These are phyloP conservation scores for Chytriomyces confervae DNA, from an alignment of 192 early-diverging fungal species.

Conservation along the genomic window DNA sequence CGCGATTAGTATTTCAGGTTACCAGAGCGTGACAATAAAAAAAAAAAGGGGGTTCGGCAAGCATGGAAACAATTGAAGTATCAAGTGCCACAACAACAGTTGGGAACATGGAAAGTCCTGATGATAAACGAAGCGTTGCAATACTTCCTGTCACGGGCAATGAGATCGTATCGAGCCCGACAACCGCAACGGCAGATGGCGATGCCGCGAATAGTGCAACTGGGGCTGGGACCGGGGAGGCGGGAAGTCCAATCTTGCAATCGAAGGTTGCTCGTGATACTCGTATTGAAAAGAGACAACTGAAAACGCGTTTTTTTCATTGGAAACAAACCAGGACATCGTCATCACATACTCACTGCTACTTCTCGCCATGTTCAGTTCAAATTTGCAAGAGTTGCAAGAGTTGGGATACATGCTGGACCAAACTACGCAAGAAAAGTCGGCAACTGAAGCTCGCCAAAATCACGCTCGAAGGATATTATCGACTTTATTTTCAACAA, in stretches of 20 bases:
- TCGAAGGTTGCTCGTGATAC: neutral
- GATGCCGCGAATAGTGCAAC: neutral
- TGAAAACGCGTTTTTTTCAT: neutral
- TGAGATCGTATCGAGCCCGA: neutral
- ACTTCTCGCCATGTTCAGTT: slow-evolving; percentile 1
- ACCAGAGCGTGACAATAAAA: too few species aligned
- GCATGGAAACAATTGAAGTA: too few species aligned
- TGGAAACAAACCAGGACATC: neutral
- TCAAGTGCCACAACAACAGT: too few species aligned
- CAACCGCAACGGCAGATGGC: neutral
- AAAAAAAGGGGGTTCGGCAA: too few species aligned
- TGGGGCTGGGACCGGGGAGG: neutral
- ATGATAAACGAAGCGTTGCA: too few species aligned
- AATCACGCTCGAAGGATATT: slow-evolving; percentile 13
- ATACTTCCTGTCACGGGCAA: too few species aligned
- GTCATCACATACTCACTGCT: slow-evolving; percentile 24
- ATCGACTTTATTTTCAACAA: slow-evolving; percentile 12
- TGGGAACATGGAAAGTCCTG: too few species aligned
- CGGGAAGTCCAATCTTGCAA: neutral
- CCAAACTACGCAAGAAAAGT: neutral
- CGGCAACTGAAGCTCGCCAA: neutral
- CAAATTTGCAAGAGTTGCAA: neutral
- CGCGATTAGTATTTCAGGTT: too few species aligned
- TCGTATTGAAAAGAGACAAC: neutral
- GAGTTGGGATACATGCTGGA: neutral